A percentile compares a stretch with the other conserved stretches of the same genome.
These are phyloP conservation scores for Solanum pennellii DNA, from an alignment of 257 asterid species.

Conservation along the genomic window DNA sequence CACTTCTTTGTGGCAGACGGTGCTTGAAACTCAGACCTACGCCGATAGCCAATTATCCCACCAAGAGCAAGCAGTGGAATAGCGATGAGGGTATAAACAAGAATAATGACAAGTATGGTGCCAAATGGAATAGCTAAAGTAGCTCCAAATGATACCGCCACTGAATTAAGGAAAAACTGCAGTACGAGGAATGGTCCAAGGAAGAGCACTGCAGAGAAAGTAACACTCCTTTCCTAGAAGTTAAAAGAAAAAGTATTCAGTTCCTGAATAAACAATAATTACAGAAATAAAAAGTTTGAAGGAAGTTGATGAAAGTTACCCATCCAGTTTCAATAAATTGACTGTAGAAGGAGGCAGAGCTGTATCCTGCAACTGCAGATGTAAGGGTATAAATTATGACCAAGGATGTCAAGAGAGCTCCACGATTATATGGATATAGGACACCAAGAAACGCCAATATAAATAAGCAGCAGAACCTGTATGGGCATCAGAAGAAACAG, in stretches of 20 bases:
- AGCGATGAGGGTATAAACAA: constrained; percentile 39
- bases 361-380: constrained; percentile 66
- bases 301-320: constrained; percentile 30
- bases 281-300: background rate
- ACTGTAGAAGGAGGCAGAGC: constrained; percentile 51
- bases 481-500: background rate
- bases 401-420: constrained; percentile 42
- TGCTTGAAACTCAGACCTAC: constrained; percentile 30
- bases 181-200: constrained; percentile 39
- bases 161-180: constrained; percentile 38
- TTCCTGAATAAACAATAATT: background rate
- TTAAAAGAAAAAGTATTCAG: constrained; percentile 6
- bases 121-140: constrained; percentile 67
- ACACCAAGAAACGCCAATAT: constrained; percentile 48
- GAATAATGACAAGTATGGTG: constrained; percentile 36
- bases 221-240: constrained; percentile 31
- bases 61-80: constrained; percentile 57
- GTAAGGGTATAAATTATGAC: constrained; percentile 50
- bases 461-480: constrained; percentile 56
- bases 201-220: constrained; percentile 46
- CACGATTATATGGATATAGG: constrained; percentile 67
- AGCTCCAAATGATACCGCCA: constrained; percentile 38
- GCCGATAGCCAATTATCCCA: constrained; percentile 45
- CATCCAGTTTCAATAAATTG: constrained; percentile 53
- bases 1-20: constrained; percentile 34